Evolutionary conservation across 179 eudicot species (phyloP).

Genomic region (Silene coronaria): DNA sequence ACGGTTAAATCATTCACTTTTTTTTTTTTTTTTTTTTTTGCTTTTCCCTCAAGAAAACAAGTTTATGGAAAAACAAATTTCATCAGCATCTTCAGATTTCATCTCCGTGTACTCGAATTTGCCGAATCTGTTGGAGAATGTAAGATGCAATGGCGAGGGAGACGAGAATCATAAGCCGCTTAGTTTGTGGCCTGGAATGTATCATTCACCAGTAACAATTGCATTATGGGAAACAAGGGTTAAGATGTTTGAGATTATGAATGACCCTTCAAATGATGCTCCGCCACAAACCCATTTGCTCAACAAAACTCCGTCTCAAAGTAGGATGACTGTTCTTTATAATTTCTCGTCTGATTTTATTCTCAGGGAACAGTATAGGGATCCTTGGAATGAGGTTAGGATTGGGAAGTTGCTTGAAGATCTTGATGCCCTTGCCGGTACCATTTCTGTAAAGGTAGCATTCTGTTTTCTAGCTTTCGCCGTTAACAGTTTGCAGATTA

Average conservation of each 20-base stretch:
- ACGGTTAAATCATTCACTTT: background rate
- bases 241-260: slow-evolving; percentile 59
- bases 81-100: slow-evolving; percentile 33
- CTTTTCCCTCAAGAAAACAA: slow-evolving; percentile 4
- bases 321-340: slow-evolving; percentile 58
- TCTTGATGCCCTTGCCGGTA: slow-evolving; percentile 98
- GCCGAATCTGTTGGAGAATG: slow-evolving; percentile 35
- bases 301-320: slow-evolving; percentile 63
- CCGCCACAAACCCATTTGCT: slow-evolving; percentile 78
- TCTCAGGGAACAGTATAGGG: slow-evolving; percentile 90
- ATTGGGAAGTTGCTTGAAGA: slow-evolving; percentile 96
- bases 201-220: slow-evolving; percentile 90
- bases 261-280: slow-evolving; percentile 60
- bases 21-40: no score
- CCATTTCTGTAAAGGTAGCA: slow-evolving; percentile 83
- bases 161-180: slow-evolving; percentile 48
- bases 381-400: slow-evolving; percentile 86
- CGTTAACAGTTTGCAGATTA: background rate
- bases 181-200: slow-evolving; percentile 95
- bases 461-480: background rate
- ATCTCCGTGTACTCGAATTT: slow-evolving; percentile 60
- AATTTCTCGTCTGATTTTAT: slow-evolving; percentile 76
- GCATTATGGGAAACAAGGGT: slow-evolving; percentile 92
- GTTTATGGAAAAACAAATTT: slow-evolving; percentile 36
- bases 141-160: slow-evolving; percentile 26